A percentile compares a stretch with the other conserved stretches of the same genome.
phyloP scores from a whole-genome alignment of 768 basidiomycete genomes.

The Guyanaporus albipodus region DNA sequence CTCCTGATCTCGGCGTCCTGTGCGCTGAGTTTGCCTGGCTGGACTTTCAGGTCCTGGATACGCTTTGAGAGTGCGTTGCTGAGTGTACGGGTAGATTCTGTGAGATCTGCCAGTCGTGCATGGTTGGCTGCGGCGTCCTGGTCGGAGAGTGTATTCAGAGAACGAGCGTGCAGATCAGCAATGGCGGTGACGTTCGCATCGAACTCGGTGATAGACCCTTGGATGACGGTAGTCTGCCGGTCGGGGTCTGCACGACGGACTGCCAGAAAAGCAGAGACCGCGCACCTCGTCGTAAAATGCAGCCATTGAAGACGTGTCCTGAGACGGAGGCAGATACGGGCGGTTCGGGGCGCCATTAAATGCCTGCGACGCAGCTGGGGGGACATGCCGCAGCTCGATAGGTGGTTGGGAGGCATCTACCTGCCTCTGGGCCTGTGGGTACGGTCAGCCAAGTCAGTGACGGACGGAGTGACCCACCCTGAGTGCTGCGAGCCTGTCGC shows the following conservation, averaged over 20 bases:
- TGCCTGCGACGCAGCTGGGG: slow-evolving; percentile 3
- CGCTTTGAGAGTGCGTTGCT: slow-evolving; percentile 55
- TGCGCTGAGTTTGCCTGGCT: slow-evolving; percentile 29
- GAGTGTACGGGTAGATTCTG: slow-evolving; percentile 56
- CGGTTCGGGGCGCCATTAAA: background rate
- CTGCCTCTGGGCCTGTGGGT: slow-evolving; percentile 51
- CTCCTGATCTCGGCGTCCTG: slow-evolving; percentile 47
- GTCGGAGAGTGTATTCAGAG: slow-evolving; percentile 48
- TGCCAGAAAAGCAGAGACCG: background rate
- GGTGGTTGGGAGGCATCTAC: slow-evolving; percentile 27
- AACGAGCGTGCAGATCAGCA: slow-evolving; percentile 47
- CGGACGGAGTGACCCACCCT: no score
- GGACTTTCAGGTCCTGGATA: slow-evolving; percentile 52
- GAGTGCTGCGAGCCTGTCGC: slow-evolving; percentile 79
- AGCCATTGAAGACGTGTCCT: slow-evolving; percentile 27
- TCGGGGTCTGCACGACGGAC: background rate
- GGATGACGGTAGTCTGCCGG: slow-evolving; percentile 44
- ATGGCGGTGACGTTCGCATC: slow-evolving; percentile 44
- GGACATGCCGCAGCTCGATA: slow-evolving; percentile 27
- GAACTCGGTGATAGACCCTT: slow-evolving; percentile 43
- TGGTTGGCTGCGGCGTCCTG: slow-evolving; percentile 38
- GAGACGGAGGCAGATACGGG: slow-evolving; percentile 2
- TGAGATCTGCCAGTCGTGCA: slow-evolving; percentile 52
- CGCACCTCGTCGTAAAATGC: slow-evolving; percentile 34
- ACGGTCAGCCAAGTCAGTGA: no score